These are phyloP conservation scores for Elsinoe perseae DNA, from an alignment of 2,329 filamentous ascomycete genomes.

Conservation along the genomic window DNA sequence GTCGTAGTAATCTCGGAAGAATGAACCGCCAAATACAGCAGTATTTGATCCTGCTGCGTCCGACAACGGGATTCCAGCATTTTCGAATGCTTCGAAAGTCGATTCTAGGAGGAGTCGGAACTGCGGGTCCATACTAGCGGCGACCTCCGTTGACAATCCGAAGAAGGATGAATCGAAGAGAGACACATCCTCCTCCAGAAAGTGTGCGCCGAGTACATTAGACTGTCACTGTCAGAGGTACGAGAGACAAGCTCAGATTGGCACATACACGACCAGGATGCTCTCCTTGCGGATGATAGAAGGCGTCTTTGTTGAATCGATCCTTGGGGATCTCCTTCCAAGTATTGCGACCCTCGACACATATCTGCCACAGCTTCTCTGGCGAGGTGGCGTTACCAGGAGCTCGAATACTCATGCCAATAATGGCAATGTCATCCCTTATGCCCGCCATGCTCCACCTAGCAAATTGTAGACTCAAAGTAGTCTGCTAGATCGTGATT, in stretches of 20 bases:
- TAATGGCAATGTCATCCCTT: slow-evolving; percentile 21
- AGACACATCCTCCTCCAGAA: slow-evolving; percentile 20
- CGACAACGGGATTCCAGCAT: slow-evolving; percentile 14
- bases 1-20: slow-evolving; percentile 21
- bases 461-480: too few species aligned
- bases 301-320: slow-evolving; percentile 27
- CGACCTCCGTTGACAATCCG: slow-evolving; percentile 20
- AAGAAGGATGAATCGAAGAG: slow-evolving; percentile 27
- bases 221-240: not conserved
- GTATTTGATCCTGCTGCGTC: slow-evolving; percentile 5
- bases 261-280: not conserved
- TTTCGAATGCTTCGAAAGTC: slow-evolving; percentile 21
- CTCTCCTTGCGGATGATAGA: slow-evolving; percentile 28
- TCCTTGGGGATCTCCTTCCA: slow-evolving; percentile 19
- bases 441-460: not conserved
- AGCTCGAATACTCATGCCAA: slow-evolving; percentile 23
- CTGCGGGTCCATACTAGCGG: slow-evolving; percentile 25
- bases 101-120: slow-evolving; percentile 23
- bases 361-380: slow-evolving; percentile 23
- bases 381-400: slow-evolving; percentile 19
- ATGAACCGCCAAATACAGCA: slow-evolving; percentile 19
- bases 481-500: too few species aligned
- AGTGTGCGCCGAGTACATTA: slow-evolving; percentile 19
- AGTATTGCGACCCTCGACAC: slow-evolving; percentile 13
- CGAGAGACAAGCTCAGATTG: not conserved